Base-by-base conservation (phyloP, 2,329 filamentous ascomycete species). In the Talaromyces marneffei region DNA sequence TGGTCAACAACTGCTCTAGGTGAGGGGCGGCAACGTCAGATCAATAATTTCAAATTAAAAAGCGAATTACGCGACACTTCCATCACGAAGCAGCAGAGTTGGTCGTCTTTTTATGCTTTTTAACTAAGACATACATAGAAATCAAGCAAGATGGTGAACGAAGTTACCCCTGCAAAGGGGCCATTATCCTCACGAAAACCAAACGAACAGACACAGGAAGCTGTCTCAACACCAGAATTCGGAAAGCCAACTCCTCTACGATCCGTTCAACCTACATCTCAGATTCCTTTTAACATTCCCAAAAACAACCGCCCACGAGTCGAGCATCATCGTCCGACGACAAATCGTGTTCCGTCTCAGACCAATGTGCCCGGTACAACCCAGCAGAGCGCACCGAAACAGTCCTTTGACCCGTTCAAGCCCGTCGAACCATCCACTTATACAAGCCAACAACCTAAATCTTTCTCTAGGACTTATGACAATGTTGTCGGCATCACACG, bases 181-280 rank as follows among this genome's bases (percentile, higher is more conserved):
- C 70, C 72, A 7, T 67, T 70, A 44, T 71, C 70, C 35, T 71
- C 75, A 54, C 70, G 72, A 18, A 75, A 74, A 63, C 69, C 70
- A 14, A 72, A 72, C 55, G 70, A 77, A 31, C 70, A 72, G 37
- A 59, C 70, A 18, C 69, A 68, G 39, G 67, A 73, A 31, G 67
- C 73, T 14, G 65, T 74, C 12, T 68, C 74, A 14, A 73, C 77
- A 33, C 77, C 81, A 40, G 79, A 85, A 66, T 87, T 87, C 67
- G 85, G 85, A 57, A 81, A 82, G 66, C 77, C 85, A 1, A 85
- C 83, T 64, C 82, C 83, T 16, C 72, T 87, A 61, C 76, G 82
- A 35, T 70, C 67, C 53, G 66, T 65, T 29, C 74, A 65, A 78
- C 80, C 69, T 74, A 81, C 64, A 66, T 76, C 69, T 68, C 79